Conservation (phyloP, 2,329 filamentous ascomycete genomes). For the Phialemoniopsis sp. region DNA sequence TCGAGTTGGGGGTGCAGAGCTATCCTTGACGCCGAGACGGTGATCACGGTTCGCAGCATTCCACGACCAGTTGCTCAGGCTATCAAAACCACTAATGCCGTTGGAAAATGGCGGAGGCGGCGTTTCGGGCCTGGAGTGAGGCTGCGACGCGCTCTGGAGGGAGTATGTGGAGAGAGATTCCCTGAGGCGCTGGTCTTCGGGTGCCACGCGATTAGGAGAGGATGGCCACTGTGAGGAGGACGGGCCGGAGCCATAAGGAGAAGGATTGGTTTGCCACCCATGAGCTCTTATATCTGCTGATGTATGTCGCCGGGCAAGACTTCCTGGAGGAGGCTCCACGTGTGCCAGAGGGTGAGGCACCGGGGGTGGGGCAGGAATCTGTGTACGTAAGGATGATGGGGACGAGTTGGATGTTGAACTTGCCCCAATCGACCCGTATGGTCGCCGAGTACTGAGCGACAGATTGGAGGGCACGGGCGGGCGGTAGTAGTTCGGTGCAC, state of each 20-base stretch:
- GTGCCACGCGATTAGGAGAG: slow-evolving; percentile 43
- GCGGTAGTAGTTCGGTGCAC: slow-evolving; percentile 62
- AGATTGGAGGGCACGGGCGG: slow-evolving; percentile 80
- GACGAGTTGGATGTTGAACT: slow-evolving; percentile 66
- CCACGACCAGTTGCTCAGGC: slow-evolving; percentile 55
- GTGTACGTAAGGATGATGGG: slow-evolving; percentile 67
- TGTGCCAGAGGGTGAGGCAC: slow-evolving; percentile 36
- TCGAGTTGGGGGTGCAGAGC: slow-evolving; percentile 51
- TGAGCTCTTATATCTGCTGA: slow-evolving; percentile 92
- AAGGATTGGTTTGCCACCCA: slow-evolving; percentile 63
- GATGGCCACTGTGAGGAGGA: slow-evolving; percentile 48
- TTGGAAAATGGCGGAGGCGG: slow-evolving; percentile 47
- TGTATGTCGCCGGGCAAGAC: slow-evolving; percentile 80
- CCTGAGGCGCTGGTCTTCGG: slow-evolving; percentile 51
- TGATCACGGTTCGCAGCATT: slow-evolving; percentile 41
- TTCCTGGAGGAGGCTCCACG: slow-evolving; percentile 59
- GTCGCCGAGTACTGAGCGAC: slow-evolving; percentile 68
- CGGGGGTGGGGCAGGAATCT: slow-evolving; percentile 58
- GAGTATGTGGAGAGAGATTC: slow-evolving; percentile 56
- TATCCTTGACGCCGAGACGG: slow-evolving; percentile 46
- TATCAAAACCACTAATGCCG: slow-evolving; percentile 24
- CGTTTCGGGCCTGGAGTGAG: slow-evolving; percentile 49
- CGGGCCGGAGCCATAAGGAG: slow-evolving; percentile 64
- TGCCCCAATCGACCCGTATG: slow-evolving; percentile 81
- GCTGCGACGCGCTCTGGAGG: slow-evolving; percentile 37